Conservation (phyloP, 371 early-diverging fungal species). For the Parasitella parasitica region DNA sequence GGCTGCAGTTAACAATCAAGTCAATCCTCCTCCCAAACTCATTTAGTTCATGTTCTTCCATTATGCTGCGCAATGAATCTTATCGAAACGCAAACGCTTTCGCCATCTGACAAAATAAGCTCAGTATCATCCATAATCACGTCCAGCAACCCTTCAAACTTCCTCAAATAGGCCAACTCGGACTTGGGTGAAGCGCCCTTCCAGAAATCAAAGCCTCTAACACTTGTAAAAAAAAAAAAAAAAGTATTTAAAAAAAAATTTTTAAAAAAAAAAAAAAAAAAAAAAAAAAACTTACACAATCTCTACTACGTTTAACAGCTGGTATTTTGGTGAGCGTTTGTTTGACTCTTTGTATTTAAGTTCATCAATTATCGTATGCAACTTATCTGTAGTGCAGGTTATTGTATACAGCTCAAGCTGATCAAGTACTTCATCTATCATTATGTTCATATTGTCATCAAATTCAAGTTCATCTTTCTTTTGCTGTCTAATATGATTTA, state of each 20-base stretch:
- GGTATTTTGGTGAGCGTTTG: conserved; percentile 1
- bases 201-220: conserved; percentile 6
- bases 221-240: conserved; percentile 6
- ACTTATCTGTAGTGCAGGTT: conserved; percentile 3
- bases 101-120: conserved; percentile 11
- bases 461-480: conserved; percentile 16
- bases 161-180: conserved; percentile 7
- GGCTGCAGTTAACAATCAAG: conserved; percentile 6
- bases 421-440: conserved; percentile 14
- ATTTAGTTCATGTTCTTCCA: conserved; percentile 8
- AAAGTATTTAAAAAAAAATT: conserved; percentile 11
- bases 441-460: conserved; percentile 15
- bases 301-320: conserved; percentile 10
- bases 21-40: conserved; percentile 12
- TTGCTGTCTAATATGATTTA: background rate
- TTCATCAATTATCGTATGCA: conserved; percentile 6
- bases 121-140: conserved; percentile 14
- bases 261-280: too few relatives aligned
- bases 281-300: conserved; percentile 16
- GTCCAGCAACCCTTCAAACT: conserved; percentile 16
- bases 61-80: conserved; percentile 9
- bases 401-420: conserved; percentile 7
- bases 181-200: conserved; percentile 5
- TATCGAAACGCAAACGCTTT: conserved; percentile 11
- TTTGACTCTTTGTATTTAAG: conserved; percentile 9